Evolutionary conservation across 495 filamentous ascomycete genomes (phyloP).

Genomic region (Amorphotheca resinae): DNA sequence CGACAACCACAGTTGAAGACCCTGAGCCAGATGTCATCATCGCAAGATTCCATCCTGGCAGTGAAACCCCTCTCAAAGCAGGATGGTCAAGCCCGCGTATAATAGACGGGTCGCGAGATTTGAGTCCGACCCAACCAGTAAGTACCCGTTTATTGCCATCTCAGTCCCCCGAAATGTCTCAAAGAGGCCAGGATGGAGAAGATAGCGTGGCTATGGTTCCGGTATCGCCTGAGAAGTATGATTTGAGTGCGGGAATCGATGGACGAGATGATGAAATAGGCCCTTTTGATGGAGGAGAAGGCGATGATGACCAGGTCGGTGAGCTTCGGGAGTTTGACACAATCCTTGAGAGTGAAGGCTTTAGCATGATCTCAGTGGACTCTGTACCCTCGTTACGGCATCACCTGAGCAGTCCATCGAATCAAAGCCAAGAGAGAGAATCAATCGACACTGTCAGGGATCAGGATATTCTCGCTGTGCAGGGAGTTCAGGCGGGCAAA

Average conservation of each 20-base stretch:
- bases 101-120: background rate
- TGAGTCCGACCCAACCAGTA: background rate
- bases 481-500: slow-evolving; percentile 22
- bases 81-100: slow-evolving; percentile 19
- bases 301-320: slow-evolving; percentile 10
- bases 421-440: background rate
- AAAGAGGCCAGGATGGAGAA: slow-evolving; percentile 1
- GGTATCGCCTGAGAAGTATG: background rate
- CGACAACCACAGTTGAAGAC: slow-evolving; percentile 6
- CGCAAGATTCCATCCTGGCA: slow-evolving; percentile 15
- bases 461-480: background rate
- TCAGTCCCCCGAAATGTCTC: slow-evolving; percentile 1
- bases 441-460: slow-evolving; percentile 2
- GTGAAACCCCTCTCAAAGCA: slow-evolving; percentile 12
- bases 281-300: slow-evolving; percentile 12
- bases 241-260: too few species aligned
- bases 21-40: slow-evolving; percentile 8
- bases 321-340: slow-evolving; percentile 19
- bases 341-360: slow-evolving; percentile 21
- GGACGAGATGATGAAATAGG: slow-evolving; percentile 6
- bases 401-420: slow-evolving; percentile 17
- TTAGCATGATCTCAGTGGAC: slow-evolving; percentile 24
- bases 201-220: background rate
- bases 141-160: slow-evolving; percentile 5
- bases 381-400: slow-evolving; percentile 20